A percentile compares a stretch with the other conserved stretches of the same genome.
These are phyloP conservation scores for Colletotrichum scovillei DNA, from an alignment of 2,329 filamentous ascomycete genomes.

Conservation along the genomic window DNA sequence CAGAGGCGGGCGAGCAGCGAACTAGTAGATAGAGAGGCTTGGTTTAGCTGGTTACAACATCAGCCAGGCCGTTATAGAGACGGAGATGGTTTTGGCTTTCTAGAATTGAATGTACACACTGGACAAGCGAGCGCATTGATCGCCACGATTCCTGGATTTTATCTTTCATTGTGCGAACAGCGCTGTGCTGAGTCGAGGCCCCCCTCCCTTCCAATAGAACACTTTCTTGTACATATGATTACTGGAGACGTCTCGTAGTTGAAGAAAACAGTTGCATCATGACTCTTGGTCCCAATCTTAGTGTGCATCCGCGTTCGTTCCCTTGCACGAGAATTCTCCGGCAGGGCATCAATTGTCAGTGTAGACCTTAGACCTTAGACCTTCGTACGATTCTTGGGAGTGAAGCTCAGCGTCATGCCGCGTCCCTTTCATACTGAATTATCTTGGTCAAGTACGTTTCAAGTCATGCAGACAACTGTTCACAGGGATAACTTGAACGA, in stretches of 20 bases:
- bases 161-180: neutral
- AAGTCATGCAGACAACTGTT: neutral
- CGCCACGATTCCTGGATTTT: neutral
- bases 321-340: neutral
- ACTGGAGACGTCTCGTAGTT: neutral
- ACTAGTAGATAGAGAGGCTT: conserved; percentile 1
- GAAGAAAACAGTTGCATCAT: neutral
- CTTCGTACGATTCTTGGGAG: neutral
- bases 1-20: conserved; percentile 44
- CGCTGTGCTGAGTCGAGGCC: neutral
- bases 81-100: neutral
- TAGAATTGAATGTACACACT: conserved; percentile 26
- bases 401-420: neutral
- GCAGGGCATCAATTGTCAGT: neutral
- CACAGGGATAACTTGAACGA: too few relatives aligned
- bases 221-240: conserved; percentile 25
- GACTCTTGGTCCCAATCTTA: neutral
- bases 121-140: conserved; percentile 22
- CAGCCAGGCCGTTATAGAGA: neutral
- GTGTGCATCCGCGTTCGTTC: neutral
- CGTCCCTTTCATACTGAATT: neutral
- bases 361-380: neutral
- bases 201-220: neutral
- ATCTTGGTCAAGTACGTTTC: neutral
- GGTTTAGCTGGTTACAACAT: neutral